These are phyloP conservation scores for Metschnikowia hibisci DNA, from an alignment of 805 yeast species.

Conservation along the genomic window DNA sequence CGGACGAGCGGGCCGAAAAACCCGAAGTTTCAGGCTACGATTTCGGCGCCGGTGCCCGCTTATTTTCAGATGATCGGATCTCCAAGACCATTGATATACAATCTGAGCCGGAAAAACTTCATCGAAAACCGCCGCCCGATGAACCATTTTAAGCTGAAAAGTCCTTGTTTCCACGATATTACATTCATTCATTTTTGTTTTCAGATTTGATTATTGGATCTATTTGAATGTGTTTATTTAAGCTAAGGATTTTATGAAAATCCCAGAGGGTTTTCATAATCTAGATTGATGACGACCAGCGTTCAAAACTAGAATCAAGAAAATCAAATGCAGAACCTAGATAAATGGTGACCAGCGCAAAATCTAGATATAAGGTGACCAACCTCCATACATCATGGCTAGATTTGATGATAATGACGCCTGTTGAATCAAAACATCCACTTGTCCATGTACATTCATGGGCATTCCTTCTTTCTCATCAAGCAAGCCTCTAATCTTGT, in stretches of 20 bases:
- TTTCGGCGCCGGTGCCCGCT: conserved; percentile 15
- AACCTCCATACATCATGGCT: conserved; percentile 88
- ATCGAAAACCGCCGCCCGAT: conserved; percentile 1
- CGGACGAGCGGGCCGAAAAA: conserved; percentile 13
- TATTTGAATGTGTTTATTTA: too few species aligned
- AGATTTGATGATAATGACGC: conserved; percentile 71
- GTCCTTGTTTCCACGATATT: too few species aligned
- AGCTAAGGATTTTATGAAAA: too few species aligned
- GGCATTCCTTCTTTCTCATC: conserved; percentile 76
- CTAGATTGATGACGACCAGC: too few species aligned
- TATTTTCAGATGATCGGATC: conserved; percentile 4
- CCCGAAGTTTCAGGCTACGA: conserved; percentile 13
- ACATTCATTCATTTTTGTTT: too few species aligned
- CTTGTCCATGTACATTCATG: conserved; percentile 88
- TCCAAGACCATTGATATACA: conserved; percentile 9
- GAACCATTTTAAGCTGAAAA: too few species aligned
- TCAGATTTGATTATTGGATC: too few species aligned
- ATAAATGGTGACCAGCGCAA: too few species aligned
- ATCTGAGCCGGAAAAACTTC: background rate
- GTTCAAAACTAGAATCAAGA: too few species aligned
- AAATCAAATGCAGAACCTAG: too few species aligned
- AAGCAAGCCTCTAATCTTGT: conserved; percentile 82
- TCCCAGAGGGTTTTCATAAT: too few species aligned
- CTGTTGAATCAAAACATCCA: conserved; percentile 79
- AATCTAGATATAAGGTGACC: conserved; percentile 47